A percentile compares a stretch with the other conserved stretches of the same genome.
These are phyloP conservation scores for Rosa multiflora DNA, from an alignment of 306 rosid species.

Conservation along the genomic window DNA sequence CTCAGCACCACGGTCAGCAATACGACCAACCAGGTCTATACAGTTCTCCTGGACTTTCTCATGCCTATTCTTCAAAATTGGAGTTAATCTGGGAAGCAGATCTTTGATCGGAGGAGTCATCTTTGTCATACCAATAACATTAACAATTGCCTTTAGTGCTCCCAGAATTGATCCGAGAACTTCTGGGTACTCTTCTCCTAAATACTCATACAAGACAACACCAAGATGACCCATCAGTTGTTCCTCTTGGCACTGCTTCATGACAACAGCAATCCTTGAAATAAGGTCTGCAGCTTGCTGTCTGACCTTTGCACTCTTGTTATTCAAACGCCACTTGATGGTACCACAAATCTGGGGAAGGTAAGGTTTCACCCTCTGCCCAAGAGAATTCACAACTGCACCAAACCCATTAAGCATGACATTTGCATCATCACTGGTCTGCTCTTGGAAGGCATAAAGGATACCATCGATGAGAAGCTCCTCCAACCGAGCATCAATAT, in stretches of 20 bases:
- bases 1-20: conserved; percentile 98
- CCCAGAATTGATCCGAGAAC: conserved; percentile 93
- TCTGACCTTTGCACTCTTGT: too few species aligned
- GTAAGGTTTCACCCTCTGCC: too few species aligned
- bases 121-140: conserved; percentile 98
- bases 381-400: too few species aligned
- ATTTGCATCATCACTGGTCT: too few species aligned
- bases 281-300: too few species aligned
- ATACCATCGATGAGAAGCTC: too few species aligned
- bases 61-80: conserved; percentile 93
- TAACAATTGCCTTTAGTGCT: conserved; percentile 93
- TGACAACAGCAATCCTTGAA: too few species aligned
- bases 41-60: conserved; percentile 98
- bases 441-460: too few species aligned
- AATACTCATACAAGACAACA: conserved; percentile 88
- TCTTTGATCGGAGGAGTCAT: conserved; percentile 98
- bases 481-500: too few species aligned
- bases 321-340: too few species aligned
- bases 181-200: conserved; percentile 97
- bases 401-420: too few species aligned
- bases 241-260: conserved; percentile 96
- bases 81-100: conserved; percentile 91
- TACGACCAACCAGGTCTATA: conserved; percentile 90
- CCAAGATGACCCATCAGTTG: conserved; percentile 99
- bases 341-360: too few species aligned